phyloP scores from a whole-genome alignment of 805 yeast genomes.

The Dipodascopsis uninucleata region DNA sequence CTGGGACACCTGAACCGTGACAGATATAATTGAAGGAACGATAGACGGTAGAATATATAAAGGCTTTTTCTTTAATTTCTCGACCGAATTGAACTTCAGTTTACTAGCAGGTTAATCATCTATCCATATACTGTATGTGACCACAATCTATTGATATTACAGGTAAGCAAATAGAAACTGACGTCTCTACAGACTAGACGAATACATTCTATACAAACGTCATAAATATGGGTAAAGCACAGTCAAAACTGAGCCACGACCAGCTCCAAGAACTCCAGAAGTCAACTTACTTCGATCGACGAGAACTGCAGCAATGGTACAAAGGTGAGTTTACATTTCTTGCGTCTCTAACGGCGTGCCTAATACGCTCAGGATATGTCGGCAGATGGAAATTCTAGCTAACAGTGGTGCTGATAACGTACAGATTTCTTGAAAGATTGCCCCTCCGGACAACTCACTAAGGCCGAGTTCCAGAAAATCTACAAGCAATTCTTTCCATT shows the following conservation, averaged over 20 bases:
- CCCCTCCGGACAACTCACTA: conserved; percentile 81
- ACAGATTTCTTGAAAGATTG: conserved; percentile 80
- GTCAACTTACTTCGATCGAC: conserved; percentile 85
- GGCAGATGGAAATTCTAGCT: not conserved
- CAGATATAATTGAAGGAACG: too few relatives aligned
- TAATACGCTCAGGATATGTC: not conserved
- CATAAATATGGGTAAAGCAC: conserved; percentile 80
- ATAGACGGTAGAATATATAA: too few relatives aligned
- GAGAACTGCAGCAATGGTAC: conserved; percentile 98
- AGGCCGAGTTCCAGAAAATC: conserved; percentile 83
- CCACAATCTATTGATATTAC: too few relatives aligned
- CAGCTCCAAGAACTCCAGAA: conserved; percentile 77
- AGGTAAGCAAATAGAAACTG: too few relatives aligned
- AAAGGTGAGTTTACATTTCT: conserved; percentile 46
- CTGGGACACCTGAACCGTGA: too few relatives aligned
- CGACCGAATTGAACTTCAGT: too few relatives aligned
- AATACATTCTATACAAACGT: too few relatives aligned
- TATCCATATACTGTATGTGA: too few relatives aligned
- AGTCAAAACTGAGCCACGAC: conserved; percentile 86
- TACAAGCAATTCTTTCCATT: conserved; percentile 97
- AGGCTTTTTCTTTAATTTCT: too few relatives aligned
- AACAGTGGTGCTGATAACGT: conserved; percentile 5
- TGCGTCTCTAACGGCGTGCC: not conserved
- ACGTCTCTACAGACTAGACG: too few relatives aligned
- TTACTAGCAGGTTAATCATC: too few relatives aligned